Percentiles rank a stretch among this genome's conserved stretches.
Evolutionary conservation across 73 alveolate genomes (phyloP).

Genomic region (Stentor coeruleus): DNA sequence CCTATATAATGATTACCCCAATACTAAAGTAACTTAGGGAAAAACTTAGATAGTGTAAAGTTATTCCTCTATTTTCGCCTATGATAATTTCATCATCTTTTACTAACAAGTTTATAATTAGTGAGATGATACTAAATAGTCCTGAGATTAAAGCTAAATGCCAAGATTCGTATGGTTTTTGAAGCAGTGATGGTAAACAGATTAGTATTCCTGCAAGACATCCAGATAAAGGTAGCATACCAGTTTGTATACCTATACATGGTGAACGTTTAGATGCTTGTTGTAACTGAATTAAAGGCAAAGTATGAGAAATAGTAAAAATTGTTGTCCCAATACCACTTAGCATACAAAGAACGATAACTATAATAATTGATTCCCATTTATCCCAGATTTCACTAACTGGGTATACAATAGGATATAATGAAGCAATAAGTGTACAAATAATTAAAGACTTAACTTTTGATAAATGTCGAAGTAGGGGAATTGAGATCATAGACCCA

Average conservation of each 20-base stretch:
- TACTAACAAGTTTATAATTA: not conserved
- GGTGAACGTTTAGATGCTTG: not conserved
- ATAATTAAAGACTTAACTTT: not conserved
- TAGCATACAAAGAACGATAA: not conserved
- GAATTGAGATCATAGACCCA: not conserved
- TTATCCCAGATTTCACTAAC: not conserved
- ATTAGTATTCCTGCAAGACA: not conserved
- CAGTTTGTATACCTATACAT: not conserved
- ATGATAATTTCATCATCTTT: not conserved
- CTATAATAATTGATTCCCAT: not conserved
- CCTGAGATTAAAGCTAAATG: not conserved
- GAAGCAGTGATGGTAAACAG: not conserved
- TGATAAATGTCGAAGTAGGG: not conserved
- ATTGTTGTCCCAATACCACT: not conserved
- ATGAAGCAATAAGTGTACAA: not conserved
- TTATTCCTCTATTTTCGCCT: not conserved
- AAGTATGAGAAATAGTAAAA: not conserved
- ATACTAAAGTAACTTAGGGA: not conserved
- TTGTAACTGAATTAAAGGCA: not conserved
- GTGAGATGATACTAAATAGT: not conserved
- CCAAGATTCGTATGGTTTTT: not conserved
- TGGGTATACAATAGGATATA: not conserved
- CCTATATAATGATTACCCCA: not conserved
- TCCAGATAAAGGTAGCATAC: not conserved
- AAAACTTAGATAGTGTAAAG: not conserved